These are phyloP conservation scores for Glebionis coronaria DNA, from an alignment of 129 eudicot species.

Conservation along the genomic window DNA sequence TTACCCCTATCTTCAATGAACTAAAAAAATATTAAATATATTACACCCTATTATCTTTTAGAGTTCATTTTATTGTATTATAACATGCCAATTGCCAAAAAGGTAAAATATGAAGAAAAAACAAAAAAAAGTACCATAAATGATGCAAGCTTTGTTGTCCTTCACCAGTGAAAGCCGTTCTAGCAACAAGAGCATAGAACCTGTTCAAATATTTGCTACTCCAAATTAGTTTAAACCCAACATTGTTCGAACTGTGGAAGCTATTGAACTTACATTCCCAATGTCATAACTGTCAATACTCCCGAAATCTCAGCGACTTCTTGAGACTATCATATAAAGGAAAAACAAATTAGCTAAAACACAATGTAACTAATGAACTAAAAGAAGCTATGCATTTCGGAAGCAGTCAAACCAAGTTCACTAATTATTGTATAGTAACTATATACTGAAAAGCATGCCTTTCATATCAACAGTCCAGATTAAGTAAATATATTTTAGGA, in stretches of 20 bases:
- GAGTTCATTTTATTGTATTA: neutral
- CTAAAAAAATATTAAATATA: neutral
- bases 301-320: conserved; percentile 89
- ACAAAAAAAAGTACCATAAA: conserved; percentile 52
- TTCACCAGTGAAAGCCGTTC: conserved; percentile 93
- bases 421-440: neutral
- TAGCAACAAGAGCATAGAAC: conserved; percentile 93
- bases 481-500: neutral
- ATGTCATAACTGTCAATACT: conserved; percentile 93
- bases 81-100: neutral
- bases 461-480: neutral
- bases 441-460: neutral
- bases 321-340: conserved; percentile 62
- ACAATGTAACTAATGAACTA: neutral
- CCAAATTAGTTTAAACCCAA: conserved; percentile 17
- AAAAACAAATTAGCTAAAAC: conserved; percentile 18
- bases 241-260: conserved; percentile 6
- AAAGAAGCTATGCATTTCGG: neutral
- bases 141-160: conserved; percentile 94
- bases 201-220: conserved; percentile 34
- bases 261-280: conserved; percentile 77
- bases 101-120: neutral
- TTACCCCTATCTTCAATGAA: neutral
- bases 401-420: neutral
- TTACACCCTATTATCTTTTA: neutral